A percentile compares a stretch with the other conserved stretches of the same genome.
phyloP scores from a whole-genome alignment of 495 filamentous ascomycete genomes.

The Cudoniella acicularis region DNA sequence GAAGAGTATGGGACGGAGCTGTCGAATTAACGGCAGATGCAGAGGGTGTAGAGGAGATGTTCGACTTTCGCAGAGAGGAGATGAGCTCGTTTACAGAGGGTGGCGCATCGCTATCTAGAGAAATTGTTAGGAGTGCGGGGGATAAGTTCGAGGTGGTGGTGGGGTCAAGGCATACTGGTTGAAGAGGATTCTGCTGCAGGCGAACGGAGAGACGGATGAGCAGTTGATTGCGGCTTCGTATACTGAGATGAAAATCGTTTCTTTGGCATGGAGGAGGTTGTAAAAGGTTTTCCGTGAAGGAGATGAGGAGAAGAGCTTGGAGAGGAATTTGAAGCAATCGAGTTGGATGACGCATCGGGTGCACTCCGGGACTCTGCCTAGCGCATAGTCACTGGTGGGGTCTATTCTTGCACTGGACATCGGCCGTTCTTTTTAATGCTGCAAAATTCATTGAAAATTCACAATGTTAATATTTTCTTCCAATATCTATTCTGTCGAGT shows the following conservation, averaged over 20 bases:
- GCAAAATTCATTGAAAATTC: too few species aligned
- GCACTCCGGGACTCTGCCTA: too few species aligned
- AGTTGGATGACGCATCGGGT: too few species aligned
- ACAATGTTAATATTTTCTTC: too few species aligned
- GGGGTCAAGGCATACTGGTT: slow-evolving; percentile 14
- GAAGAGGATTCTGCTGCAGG: slow-evolving; percentile 24
- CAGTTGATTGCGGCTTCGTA: slow-evolving; percentile 49
- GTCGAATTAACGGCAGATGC: slow-evolving; percentile 18
- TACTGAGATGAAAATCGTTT: slow-evolving; percentile 44
- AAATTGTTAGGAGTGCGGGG: not conserved
- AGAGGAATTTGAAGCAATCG: too few species aligned
- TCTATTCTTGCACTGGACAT: too few species aligned
- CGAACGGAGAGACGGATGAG: slow-evolving; percentile 28
- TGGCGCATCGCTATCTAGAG: slow-evolving; percentile 22
- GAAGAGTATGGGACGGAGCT: slow-evolving; percentile 37
- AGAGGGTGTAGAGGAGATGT: slow-evolving; percentile 17
- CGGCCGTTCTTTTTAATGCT: too few species aligned
- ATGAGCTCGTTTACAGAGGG: slow-evolving; percentile 48
- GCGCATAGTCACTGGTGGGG: too few species aligned
- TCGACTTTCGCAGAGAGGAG: slow-evolving; percentile 40
- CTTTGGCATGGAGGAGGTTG: slow-evolving; percentile 52
- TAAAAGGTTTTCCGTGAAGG: too few species aligned
- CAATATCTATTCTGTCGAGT: too few species aligned
- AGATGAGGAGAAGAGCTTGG: too few species aligned
- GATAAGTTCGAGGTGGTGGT: too few species aligned